Evolutionary conservation across 768 basidiomycete genomes (phyloP).

Genomic region (Chiua virens): DNA sequence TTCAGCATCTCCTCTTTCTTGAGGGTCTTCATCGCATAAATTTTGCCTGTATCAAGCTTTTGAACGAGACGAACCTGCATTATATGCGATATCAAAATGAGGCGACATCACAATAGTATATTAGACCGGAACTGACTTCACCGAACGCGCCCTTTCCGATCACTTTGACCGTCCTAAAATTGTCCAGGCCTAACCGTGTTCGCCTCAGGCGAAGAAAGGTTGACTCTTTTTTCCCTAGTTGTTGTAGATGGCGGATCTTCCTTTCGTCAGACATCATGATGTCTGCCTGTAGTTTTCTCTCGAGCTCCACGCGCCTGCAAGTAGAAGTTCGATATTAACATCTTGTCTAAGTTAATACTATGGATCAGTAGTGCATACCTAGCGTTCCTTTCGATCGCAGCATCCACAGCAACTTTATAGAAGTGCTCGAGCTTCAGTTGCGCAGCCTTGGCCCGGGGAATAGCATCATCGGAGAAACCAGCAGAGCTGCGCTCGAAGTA

Average conservation of each 20-base stretch:
- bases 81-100: not conserved
- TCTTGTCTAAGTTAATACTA: not conserved
- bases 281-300: constrained; percentile 74
- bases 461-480: constrained; percentile 77
- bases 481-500: constrained; percentile 83
- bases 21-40: constrained; percentile 98
- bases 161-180: constrained; percentile 97
- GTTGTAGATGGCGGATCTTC: constrained; percentile 78
- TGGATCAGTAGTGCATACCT: constrained; percentile 53
- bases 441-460: constrained; percentile 84
- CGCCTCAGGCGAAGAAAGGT: constrained; percentile 85
- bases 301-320: constrained; percentile 80
- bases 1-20: constrained; percentile 99
- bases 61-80: constrained; percentile 85
- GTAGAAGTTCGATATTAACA: constrained; percentile 6
- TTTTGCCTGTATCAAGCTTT: constrained; percentile 95
- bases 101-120: not conserved
- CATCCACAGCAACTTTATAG: constrained; percentile 95
- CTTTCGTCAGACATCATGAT: constrained; percentile 75
- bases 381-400: constrained; percentile 90
- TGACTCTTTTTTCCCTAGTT: constrained; percentile 85
- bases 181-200: constrained; percentile 86
- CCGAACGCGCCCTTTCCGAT: constrained; percentile 99
- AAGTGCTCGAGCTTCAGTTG: constrained; percentile 96
- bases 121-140: constrained; percentile 57